Evolutionary conservation across 495 filamentous ascomycete species (phyloP).

Genomic region (Xylaria telfairii): DNA sequence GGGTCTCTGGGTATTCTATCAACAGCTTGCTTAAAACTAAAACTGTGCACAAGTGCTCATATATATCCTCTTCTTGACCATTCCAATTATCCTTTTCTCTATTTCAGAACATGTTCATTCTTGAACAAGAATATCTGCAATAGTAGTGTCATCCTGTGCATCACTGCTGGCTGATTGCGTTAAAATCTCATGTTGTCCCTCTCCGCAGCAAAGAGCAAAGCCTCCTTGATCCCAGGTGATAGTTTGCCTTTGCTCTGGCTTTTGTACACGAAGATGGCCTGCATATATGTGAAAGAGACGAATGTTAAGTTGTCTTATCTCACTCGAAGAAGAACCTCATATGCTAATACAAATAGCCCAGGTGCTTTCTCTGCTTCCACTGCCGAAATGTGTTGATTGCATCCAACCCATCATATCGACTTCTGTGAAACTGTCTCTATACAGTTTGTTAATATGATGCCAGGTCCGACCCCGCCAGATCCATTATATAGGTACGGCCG

Average conservation of each 20-base stretch:
- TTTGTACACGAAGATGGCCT: background rate
- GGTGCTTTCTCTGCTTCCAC: background rate
- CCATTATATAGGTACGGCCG: background rate
- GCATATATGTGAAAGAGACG: conserved; percentile 30
- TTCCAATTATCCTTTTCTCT: conserved; percentile 5
- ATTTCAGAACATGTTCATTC: background rate
- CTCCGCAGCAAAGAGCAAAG: conserved; percentile 16
- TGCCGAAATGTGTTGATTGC: background rate
- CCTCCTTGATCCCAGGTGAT: conserved; percentile 14
- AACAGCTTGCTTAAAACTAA: background rate
- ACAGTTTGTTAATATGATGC: conserved; percentile 21
- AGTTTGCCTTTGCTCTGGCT: conserved; percentile 8
- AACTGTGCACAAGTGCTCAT: background rate
- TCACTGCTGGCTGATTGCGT: background rate
- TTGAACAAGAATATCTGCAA: background rate
- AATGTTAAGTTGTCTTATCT: conserved; percentile 29
- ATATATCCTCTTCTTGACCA: background rate
- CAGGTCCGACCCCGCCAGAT: background rate
- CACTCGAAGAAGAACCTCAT: conserved; percentile 12
- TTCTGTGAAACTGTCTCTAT: background rate
- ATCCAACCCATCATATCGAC: background rate
- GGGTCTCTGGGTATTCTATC: background rate
- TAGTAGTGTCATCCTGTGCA: background rate
- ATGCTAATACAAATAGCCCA: conserved; percentile 14
- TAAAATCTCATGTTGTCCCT: conserved; percentile 1